These are phyloP conservation scores for Gymnopilus dilepis DNA, from an alignment of 768 basidiomycete genomes.

Conservation along the genomic window DNA sequence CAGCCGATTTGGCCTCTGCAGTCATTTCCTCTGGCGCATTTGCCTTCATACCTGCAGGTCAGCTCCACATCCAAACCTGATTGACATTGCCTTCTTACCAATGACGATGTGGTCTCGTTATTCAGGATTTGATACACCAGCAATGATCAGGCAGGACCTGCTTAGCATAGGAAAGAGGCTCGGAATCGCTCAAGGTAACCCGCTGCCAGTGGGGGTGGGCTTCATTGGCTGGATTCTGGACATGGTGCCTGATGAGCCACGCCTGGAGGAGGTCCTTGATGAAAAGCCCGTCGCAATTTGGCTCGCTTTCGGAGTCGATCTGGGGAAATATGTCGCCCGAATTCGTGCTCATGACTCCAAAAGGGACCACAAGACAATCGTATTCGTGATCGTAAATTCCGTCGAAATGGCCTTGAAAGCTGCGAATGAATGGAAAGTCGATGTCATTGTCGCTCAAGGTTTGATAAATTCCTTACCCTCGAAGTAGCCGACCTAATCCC, in stretches of 20 bases:
- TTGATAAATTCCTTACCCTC: not conserved
- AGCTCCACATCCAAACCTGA: not conserved
- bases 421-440: conserved; percentile 53
- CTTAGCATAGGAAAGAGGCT: conserved; percentile 42
- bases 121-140: conserved; percentile 44
- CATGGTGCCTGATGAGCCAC: conserved; percentile 3
- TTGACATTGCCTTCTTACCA: not conserved
- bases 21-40: conserved; percentile 61
- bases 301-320: conserved; percentile 62
- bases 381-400: conserved; percentile 59
- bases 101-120: too few species aligned
- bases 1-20: conserved; percentile 40
- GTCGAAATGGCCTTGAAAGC: conserved; percentile 56
- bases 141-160: conserved; percentile 45
- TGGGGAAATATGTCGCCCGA: conserved; percentile 55
- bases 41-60: conserved; percentile 60
- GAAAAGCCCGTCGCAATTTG: conserved; percentile 48
- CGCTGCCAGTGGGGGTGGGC: conserved; percentile 52
- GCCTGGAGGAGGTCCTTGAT: conserved; percentile 7
- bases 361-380: conserved; percentile 48
- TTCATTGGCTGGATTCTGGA: conserved; percentile 17
- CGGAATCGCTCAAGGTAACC: conserved; percentile 29
- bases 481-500: not conserved
- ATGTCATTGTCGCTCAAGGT: conserved; percentile 74
- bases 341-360: conserved; percentile 46